phyloP scores from a whole-genome alignment of 257 asterid species.

The Phtheirospermum japonicum region DNA sequence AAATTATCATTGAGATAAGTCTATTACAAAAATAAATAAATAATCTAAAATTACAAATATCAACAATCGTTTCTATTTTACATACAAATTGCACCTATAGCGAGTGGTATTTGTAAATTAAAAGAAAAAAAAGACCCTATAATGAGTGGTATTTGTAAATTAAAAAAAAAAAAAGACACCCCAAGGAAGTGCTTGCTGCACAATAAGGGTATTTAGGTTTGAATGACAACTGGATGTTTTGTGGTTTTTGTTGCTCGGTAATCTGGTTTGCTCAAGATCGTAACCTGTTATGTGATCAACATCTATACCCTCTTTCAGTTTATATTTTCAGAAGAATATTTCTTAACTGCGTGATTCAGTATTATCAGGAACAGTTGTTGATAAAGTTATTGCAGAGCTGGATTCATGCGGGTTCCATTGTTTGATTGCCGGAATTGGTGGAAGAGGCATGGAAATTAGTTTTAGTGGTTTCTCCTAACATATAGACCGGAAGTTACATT shows the following conservation, averaged over 20 bases:
- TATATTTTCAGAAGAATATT: constrained; percentile 1
- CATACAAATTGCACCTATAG: background rate
- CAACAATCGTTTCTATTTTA: background rate
- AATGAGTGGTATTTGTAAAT: too few relatives aligned
- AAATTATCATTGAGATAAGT: background rate
- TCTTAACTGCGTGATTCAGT: constrained; percentile 62
- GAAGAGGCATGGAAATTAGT: constrained; percentile 77
- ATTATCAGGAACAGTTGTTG: constrained; percentile 75
- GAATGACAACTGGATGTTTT: background rate
- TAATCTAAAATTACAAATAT: too few relatives aligned
- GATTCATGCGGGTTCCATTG: constrained; percentile 82
- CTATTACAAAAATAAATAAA: too few relatives aligned
- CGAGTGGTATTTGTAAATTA: too few relatives aligned
- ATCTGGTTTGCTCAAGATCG: background rate
- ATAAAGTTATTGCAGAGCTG: constrained; percentile 65
- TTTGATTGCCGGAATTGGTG: constrained; percentile 87
- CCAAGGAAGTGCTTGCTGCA: too few relatives aligned
- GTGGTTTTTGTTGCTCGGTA: background rate
- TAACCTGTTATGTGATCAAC: constrained; percentile 8
- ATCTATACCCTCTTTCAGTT: constrained; percentile 5
- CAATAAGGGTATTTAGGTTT: background rate
- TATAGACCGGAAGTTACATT: constrained; percentile 18
- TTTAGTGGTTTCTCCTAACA: constrained; percentile 53
- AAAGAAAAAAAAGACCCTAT: too few relatives aligned
- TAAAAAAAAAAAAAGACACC: too few relatives aligned